Conservation (phyloP, 345 rosid genomes). For the Psidium friedrichsthalianum region DNA sequence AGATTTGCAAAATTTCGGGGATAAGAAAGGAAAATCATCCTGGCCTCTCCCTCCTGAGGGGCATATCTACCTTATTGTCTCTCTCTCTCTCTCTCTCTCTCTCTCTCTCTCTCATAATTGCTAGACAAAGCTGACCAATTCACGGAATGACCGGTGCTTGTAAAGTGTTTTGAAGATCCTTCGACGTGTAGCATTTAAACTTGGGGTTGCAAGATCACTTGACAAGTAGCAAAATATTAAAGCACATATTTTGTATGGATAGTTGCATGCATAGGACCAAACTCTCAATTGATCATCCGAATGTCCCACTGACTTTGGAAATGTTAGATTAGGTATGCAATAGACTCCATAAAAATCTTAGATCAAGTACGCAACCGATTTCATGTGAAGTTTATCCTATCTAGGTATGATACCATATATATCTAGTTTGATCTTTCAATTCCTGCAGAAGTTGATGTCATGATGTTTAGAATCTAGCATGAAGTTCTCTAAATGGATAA, state of each 20-base stretch:
- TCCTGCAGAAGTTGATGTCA: neutral
- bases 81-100: neutral
- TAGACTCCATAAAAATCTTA: neutral
- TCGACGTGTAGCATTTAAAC: neutral
- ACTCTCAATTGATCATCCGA: neutral
- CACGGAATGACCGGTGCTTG: neutral
- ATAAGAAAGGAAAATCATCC: neutral
- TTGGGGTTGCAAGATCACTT: neutral
- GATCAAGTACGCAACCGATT: too few species aligned
- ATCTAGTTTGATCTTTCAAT: neutral
- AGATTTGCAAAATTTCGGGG: slow-evolving; percentile 3
- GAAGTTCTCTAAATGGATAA: neutral
- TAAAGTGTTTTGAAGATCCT: neutral
- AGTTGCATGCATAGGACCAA: neutral
- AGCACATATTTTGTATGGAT: neutral
- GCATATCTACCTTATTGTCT: neutral
- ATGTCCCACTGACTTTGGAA: neutral
- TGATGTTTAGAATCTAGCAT: neutral
- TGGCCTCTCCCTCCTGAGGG: neutral
- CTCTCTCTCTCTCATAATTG: neutral
- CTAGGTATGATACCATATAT: neutral
- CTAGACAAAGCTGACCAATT: neutral
- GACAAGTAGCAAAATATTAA: neutral
- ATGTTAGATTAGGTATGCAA: neutral
- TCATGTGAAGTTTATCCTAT: neutral